Evolutionary conservation across 2,329 filamentous ascomycete genomes (phyloP).

Genomic region (Didymella segeticola): DNA sequence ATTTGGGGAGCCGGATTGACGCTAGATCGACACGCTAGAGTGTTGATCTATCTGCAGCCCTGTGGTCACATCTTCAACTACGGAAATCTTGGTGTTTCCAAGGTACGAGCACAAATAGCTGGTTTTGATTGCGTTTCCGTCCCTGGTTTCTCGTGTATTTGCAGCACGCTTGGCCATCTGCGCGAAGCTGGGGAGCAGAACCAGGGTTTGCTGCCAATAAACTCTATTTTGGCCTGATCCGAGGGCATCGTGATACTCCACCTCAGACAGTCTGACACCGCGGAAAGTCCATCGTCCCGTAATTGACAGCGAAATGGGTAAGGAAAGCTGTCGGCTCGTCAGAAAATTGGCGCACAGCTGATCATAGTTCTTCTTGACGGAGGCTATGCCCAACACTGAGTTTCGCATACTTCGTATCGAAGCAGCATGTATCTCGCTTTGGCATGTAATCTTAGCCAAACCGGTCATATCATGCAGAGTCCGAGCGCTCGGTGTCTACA

Average conservation of each 20-base stretch:
- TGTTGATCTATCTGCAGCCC: constrained; percentile 2
- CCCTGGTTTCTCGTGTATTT: background rate
- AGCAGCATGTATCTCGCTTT: background rate
- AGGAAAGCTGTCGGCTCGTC: too few relatives aligned
- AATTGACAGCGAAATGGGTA: background rate
- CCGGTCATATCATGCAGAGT: too few relatives aligned
- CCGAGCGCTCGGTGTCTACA: too few relatives aligned
- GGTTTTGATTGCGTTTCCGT: background rate
- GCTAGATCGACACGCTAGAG: constrained; percentile 13
- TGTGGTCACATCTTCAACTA: background rate
- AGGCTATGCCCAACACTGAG: background rate
- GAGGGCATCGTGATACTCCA: background rate
- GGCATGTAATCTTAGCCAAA: too few relatives aligned
- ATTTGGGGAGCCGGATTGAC: constrained; percentile 15
- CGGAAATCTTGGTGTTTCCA: background rate
- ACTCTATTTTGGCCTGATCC: constrained; percentile 8
- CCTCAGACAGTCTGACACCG: background rate
- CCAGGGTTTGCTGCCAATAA: background rate
- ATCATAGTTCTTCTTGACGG: background rate
- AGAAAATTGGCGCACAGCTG: background rate
- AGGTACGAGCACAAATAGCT: background rate
- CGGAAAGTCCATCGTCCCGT: background rate
- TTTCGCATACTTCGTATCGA: background rate
- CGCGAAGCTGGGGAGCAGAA: background rate
- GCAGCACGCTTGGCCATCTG: constrained; percentile 4